Evolutionary conservation across 192 early-diverging fungal species (phyloP), one percentile per base, ranked within the genome.

Genomic region (Oehlia diaphana): DNA sequence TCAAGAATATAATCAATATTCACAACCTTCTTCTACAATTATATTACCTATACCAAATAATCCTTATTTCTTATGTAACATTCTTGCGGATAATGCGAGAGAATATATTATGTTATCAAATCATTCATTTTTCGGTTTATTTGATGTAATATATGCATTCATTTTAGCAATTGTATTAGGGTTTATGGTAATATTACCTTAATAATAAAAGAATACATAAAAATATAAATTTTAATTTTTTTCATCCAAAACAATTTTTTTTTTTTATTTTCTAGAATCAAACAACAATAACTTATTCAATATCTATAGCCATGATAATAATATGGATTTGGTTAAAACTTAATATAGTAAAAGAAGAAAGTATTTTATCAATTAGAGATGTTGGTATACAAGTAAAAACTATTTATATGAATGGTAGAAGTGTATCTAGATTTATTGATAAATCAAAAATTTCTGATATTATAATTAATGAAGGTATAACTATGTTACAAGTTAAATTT

Each of bases 381-480:
- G 83, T 94, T n/a, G 93, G 93, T 1, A 81, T 93, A 9, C 90
- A 94, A 62, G 87, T 93, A 50, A 89, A 89, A 67, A 90, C 92
- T 2, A 82, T 81, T 2, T 89, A 90, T 65, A 69, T 87, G 50
- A 82, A 87, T 44, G 88, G 91, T 63, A 79, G 80, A 67, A 81
- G 65, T 39, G 79, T 83, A 21, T 85, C 86, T 19, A 79, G 79
- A 31, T 95, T 95, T 81, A 92, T 95, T 75, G 91, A 90, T 74
- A 74, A 86, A 53, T 84, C 86, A 28, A 86, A 90, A 53, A 90
- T 95, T 73, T 75, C 82, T 5, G 89, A 93, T 77, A 85, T 95
- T 9, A 87, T 95, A 70, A 91, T 95, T 75, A 93, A 95, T 72
- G 94, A 95, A 83, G 93, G 85, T 2, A 93, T 95, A 26, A 92